phyloP scores from a whole-genome alignment of 352 stramenopile species.

The Peronospora farinosa region DNA sequence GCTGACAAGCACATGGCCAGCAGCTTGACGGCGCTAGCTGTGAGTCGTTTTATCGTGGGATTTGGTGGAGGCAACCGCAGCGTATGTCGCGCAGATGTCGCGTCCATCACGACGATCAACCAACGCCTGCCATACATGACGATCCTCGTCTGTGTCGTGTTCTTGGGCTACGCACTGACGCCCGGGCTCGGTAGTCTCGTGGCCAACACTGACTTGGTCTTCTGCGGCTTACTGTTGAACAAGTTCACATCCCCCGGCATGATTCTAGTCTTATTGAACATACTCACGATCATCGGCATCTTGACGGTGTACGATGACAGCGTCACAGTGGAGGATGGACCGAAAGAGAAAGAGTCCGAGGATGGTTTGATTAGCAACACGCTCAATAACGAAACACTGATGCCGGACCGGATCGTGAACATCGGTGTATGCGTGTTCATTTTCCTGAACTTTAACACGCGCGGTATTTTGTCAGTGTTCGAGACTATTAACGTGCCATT shows the following conservation, averaged over 20 bases:
- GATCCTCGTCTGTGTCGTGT: slow-evolving; percentile 64
- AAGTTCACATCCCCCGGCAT: slow-evolving; percentile 60
- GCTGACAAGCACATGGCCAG: slow-evolving; percentile 51
- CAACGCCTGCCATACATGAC: slow-evolving; percentile 67
- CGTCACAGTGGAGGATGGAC: slow-evolving; percentile 49
- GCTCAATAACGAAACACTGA: slow-evolving; percentile 33
- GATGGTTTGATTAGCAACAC: slow-evolving; percentile 28
- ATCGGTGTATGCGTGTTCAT: slow-evolving; percentile 65
- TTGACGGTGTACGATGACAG: slow-evolving; percentile 50
- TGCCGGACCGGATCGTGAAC: slow-evolving; percentile 55
- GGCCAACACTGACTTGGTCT: slow-evolving; percentile 38
- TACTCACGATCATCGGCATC: slow-evolving; percentile 56
- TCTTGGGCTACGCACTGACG: slow-evolving; percentile 62
- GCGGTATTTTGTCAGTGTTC: slow-evolving; percentile 70
- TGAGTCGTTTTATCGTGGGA: slow-evolving; percentile 63
- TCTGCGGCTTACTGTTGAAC: slow-evolving; percentile 59
- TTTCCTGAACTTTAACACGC: slow-evolving; percentile 67
- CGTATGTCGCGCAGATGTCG: slow-evolving; percentile 66
- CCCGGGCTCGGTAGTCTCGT: slow-evolving; percentile 56
- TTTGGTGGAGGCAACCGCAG: slow-evolving; percentile 70
- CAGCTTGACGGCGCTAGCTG: slow-evolving; percentile 41
- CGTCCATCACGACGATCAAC: slow-evolving; percentile 58
- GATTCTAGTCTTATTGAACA: slow-evolving; percentile 53
- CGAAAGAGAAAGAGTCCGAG: slow-evolving; percentile 32
- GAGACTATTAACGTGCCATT: slow-evolving; percentile 74